A percentile compares a stretch with the other conserved stretches of the same genome.
phyloP scores from a whole-genome alignment of 2,329 filamentous ascomycete species.

The Xylariaceae sp. region DNA sequence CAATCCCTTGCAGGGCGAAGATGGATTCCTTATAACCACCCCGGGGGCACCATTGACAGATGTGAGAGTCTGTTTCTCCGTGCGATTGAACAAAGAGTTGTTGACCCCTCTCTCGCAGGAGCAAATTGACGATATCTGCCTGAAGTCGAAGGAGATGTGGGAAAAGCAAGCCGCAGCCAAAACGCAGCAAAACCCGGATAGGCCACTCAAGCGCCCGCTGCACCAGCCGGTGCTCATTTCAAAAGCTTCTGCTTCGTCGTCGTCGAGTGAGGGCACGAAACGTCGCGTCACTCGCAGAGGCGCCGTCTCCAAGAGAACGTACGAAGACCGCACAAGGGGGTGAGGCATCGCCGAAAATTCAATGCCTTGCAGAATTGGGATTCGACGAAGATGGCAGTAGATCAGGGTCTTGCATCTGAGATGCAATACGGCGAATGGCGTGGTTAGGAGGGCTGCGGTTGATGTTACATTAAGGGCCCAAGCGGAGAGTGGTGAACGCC shows the following conservation, averaged over 20 bases:
- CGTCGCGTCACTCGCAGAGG: conserved; percentile 34
- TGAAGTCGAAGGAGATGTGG: conserved; percentile 55
- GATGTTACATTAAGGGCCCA: conserved; percentile 20
- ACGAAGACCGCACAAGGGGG: conserved; percentile 30
- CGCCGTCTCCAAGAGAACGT: conserved; percentile 27
- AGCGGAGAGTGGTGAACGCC: conserved; percentile 22
- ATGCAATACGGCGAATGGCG: conserved; percentile 17
- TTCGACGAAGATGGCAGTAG: conserved; percentile 17
- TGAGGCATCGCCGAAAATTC: conserved; percentile 27
- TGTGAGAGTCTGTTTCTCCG: conserved; percentile 38
- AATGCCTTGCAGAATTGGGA: conserved; percentile 14
- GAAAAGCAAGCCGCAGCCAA: conserved; percentile 51
- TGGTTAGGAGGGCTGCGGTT: conserved; percentile 19
- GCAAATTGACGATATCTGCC: conserved; percentile 59
- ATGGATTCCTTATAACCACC: conserved; percentile 56
- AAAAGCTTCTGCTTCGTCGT: conserved; percentile 26
- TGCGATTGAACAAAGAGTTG: conserved; percentile 6
- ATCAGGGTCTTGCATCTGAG: conserved; percentile 12
- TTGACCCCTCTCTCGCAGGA: conserved; percentile 38
- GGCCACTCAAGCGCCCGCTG: conserved; percentile 50
- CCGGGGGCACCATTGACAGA: conserved; percentile 54
- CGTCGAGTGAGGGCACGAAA: conserved; percentile 32
- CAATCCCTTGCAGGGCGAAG: conserved; percentile 46
- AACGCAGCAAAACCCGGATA: conserved; percentile 42
- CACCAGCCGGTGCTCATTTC: conserved; percentile 52